These are phyloP conservation scores for Eryngium alpinum DNA, from an alignment of 140 eudicot genomes.

Conservation along the genomic window DNA sequence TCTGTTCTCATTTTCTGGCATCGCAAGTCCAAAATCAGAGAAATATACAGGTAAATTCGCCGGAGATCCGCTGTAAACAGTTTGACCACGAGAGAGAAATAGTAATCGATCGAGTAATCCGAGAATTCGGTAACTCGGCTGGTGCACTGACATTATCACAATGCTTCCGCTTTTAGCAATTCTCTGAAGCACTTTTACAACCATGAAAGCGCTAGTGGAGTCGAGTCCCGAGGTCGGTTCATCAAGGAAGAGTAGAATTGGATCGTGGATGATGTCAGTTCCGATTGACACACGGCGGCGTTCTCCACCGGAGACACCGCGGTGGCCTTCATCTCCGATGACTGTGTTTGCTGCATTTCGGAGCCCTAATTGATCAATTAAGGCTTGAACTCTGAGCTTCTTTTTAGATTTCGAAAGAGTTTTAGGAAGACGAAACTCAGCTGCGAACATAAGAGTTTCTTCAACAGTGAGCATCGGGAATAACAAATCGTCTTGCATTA, in stretches of 20 bases:
- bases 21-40: constrained; percentile 23
- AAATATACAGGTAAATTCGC: constrained; percentile 17
- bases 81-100: constrained; percentile 33
- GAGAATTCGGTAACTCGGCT: constrained; percentile 35
- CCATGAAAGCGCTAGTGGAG: constrained; percentile 38
- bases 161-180: constrained; percentile 39
- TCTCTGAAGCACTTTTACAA: constrained; percentile 30
- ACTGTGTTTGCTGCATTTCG: constrained; percentile 31
- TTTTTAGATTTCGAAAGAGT: constrained; percentile 27
- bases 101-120: constrained; percentile 25
- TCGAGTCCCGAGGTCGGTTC: constrained; percentile 45
- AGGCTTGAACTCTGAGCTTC: constrained; percentile 24
- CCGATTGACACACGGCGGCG: constrained; percentile 43
- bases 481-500: constrained; percentile 39
- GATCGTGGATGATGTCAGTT: constrained; percentile 36
- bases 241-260: constrained; percentile 32
- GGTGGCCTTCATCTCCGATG: constrained; percentile 38
- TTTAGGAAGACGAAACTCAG: constrained; percentile 35
- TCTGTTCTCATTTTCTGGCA: constrained; percentile 30
- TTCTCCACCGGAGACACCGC: constrained; percentile 42
- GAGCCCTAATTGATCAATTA: constrained; percentile 33
- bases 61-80: constrained; percentile 35
- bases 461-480: constrained; percentile 42
- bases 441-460: constrained; percentile 41
- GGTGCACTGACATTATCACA: constrained; percentile 33